Conservation (phyloP, 169 alveolate genomes). For the Plasmodium coatneyi region DNA sequence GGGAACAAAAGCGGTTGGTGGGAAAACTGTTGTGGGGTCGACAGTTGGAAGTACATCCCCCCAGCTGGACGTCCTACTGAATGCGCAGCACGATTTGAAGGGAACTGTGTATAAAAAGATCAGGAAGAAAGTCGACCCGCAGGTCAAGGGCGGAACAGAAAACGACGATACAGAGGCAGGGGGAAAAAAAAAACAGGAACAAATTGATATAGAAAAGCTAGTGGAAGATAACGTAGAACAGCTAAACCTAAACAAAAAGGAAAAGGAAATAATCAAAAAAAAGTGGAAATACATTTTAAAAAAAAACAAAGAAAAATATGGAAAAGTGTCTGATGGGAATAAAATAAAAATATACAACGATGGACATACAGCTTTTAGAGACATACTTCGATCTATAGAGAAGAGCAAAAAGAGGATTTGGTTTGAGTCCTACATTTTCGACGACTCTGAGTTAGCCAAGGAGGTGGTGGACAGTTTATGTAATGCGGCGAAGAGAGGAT, state of each 20-base stretch:
- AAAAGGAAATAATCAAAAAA: background rate
- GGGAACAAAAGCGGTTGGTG: background rate
- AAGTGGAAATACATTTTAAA: slow-evolving; percentile 33
- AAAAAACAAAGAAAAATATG: slow-evolving; percentile 62
- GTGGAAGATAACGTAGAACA: slow-evolving; percentile 31
- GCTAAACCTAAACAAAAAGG: background rate
- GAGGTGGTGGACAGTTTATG: slow-evolving; percentile 80
- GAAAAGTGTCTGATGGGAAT: slow-evolving; percentile 78
- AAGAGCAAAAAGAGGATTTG: slow-evolving; percentile 84
- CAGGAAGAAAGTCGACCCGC: background rate
- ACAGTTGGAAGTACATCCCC: background rate
- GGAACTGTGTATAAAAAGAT: background rate
- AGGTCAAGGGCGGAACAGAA: background rate
- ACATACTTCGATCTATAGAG: slow-evolving; percentile 75
- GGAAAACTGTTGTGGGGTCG: background rate
- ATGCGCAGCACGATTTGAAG: background rate
- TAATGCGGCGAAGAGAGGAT: slow-evolving; percentile 88
- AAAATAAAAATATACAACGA: slow-evolving; percentile 74
- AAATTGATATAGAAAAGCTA: background rate
- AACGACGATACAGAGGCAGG: background rate
- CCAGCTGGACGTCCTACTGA: background rate
- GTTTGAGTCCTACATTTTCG: slow-evolving; percentile 90
- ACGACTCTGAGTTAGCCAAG: slow-evolving; percentile 84
- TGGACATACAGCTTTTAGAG: slow-evolving; percentile 20
- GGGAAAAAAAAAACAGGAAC: background rate